Percentiles rank a stretch among this genome's conserved stretches.
phyloP scores from a whole-genome alignment of 2,329 filamentous ascomycete species.

The Nemania diffusa region DNA sequence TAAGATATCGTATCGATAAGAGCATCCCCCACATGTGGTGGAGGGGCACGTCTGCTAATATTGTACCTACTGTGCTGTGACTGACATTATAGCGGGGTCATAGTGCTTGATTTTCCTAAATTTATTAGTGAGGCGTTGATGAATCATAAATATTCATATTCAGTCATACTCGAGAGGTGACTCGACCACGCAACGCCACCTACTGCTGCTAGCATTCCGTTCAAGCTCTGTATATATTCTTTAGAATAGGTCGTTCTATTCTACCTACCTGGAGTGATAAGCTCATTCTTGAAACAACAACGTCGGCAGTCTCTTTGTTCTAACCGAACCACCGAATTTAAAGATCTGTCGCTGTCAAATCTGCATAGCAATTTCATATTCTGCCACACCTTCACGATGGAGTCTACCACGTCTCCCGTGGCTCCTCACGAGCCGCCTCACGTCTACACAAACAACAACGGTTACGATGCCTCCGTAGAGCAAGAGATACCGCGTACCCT shows the following conservation, averaged over 20 bases:
- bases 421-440: constrained; percentile 59
- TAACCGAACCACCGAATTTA: neutral
- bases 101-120: constrained; percentile 15
- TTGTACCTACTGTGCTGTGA: too few species aligned
- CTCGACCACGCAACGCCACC: constrained; percentile 6
- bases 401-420: constrained; percentile 46
- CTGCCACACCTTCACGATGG: constrained; percentile 31
- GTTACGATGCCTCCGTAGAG: constrained; percentile 55
- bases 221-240: neutral
- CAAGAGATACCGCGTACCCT: constrained; percentile 46
- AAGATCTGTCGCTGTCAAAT: neutral
- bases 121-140: neutral
- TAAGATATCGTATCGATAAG: constrained; percentile 26
- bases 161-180: constrained; percentile 14
- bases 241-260: neutral
- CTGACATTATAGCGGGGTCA: constrained; percentile 14
- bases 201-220: neutral
- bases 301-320: neutral
- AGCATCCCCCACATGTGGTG: neutral
- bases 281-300: too few species aligned
- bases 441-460: constrained; percentile 56
- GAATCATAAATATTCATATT: constrained; percentile 25
- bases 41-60: too few species aligned
- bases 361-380: neutral
- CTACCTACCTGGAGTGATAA: neutral